These are phyloP conservation scores for Boeremia exigua DNA, from an alignment of 2,329 filamentous ascomycete species.

Conservation along the genomic window DNA sequence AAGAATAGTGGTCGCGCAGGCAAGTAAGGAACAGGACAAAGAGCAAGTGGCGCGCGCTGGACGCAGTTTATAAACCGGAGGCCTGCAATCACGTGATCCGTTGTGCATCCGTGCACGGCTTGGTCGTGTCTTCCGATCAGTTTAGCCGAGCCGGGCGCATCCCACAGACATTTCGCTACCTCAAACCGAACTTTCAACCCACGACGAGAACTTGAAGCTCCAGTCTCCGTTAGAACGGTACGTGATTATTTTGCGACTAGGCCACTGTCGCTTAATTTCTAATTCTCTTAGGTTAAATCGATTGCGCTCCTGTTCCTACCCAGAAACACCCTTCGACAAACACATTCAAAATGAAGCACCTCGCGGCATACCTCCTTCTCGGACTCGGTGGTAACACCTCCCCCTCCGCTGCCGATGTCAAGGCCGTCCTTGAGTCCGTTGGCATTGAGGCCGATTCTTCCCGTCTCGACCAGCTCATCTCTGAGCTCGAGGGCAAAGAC, in stretches of 20 bases:
- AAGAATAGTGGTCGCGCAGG: constrained; percentile 22
- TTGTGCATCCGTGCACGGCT: background rate
- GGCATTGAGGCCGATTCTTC: constrained; percentile 90
- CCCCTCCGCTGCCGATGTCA: constrained; percentile 83
- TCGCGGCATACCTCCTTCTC: constrained; percentile 99
- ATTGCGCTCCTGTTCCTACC: constrained; percentile 89
- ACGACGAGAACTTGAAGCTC: constrained; percentile 84
- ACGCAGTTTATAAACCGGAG: constrained; percentile 30
- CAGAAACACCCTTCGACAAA: constrained; percentile 59
- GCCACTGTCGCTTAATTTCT: constrained; percentile 17
- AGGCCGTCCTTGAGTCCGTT: constrained; percentile 84
- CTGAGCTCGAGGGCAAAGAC: constrained; percentile 89
- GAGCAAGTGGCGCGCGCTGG: constrained; percentile 33
- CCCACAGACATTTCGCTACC: constrained; percentile 16
- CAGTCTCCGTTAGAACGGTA: constrained; percentile 99
- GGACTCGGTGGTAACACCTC: constrained; percentile 89
- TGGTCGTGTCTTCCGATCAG: background rate
- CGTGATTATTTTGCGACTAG: constrained; percentile 18
- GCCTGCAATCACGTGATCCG: constrained; percentile 21
- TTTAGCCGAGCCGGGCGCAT: constrained; percentile 12
- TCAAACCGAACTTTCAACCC: constrained; percentile 45
- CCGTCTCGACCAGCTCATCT: constrained; percentile 83
- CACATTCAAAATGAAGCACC: constrained; percentile 90
- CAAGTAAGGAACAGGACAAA: constrained; percentile 23
- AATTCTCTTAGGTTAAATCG: constrained; percentile 66